Evolutionary conservation across 805 yeast genomes (phyloP).

Genomic region (Metschnikowia amazonensis): DNA sequence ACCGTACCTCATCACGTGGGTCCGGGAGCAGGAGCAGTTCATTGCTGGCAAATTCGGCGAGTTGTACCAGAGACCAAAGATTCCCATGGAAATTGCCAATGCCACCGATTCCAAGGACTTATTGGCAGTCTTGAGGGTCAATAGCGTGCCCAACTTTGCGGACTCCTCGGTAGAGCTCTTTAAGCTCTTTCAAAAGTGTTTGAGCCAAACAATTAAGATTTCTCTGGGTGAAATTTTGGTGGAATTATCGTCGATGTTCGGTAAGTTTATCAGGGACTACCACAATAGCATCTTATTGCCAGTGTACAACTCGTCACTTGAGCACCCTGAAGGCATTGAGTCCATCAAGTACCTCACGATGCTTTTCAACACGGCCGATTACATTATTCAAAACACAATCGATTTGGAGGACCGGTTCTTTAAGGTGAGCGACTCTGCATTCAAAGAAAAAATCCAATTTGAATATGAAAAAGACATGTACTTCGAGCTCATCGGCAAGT

Average conservation of each 20-base stretch:
- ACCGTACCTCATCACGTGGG: conserved; percentile 83
- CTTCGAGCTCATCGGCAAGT: conserved; percentile 52
- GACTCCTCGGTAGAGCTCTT: conserved; percentile 87
- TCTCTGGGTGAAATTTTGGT: conserved; percentile 16
- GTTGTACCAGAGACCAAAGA: conserved; percentile 55
- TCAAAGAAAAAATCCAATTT: conserved; percentile 45
- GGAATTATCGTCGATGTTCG: conserved; percentile 53
- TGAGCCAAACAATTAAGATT: conserved; percentile 35
- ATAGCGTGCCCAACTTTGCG: conserved; percentile 61
- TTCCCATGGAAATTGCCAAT: conserved; percentile 36
- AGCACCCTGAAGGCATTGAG: conserved; percentile 42
- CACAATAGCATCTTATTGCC: conserved; percentile 31
- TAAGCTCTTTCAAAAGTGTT: conserved; percentile 65
- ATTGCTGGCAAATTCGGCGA: conserved; percentile 61
- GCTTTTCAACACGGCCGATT: conserved; percentile 84
- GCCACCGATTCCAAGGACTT: conserved; percentile 14
- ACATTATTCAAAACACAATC: conserved; percentile 70
- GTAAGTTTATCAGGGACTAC: conserved; percentile 56
- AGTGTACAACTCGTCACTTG: conserved; percentile 24
- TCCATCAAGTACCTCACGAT: conserved; percentile 65
- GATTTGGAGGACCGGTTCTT: conserved; percentile 66
- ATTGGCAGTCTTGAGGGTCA: conserved; percentile 36
- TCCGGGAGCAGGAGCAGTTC: conserved; percentile 70
- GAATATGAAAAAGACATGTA: conserved; percentile 55
- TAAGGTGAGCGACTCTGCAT: conserved; percentile 35